Evolutionary conservation across 306 rosid species (phyloP), one percentile per base, ranked within the genome.

Genomic region (Delonix regia): DNA sequence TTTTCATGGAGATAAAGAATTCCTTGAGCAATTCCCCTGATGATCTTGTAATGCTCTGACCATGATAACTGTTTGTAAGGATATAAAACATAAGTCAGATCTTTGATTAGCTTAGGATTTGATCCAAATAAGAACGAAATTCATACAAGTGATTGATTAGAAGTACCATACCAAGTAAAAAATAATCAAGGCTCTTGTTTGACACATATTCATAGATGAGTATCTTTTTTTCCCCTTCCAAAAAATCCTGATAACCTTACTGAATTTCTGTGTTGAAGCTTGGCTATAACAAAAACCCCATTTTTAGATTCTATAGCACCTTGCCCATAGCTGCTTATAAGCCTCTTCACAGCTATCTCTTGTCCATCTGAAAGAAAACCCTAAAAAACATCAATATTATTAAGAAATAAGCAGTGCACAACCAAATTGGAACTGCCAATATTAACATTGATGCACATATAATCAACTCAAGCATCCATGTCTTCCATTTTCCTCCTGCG

Each of bases 291-390:
- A 30, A 81, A 53, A 52, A 86, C 81, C 74, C 89, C 97, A 60
- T 85, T 89, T 70, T 83, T 88, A 74, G 89, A 89, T 81, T 91
- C 90, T 22, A 15, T 41, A 1, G 68, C 22, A 18, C 91, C 94
- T 84, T 92, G 97, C 7, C 48, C 27, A 14, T 92, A 88, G 19
- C 68, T 61, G 30, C n/a, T 57, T 14, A 83, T 80, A 39, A 89
- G 86, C 81, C 94, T 88, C 65, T 92, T 89, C 64, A 92, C 94
- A 30, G 97, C 97, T 39, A 92, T 71, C 42, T 82, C 81, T 84
- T 82, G 83, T 28, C 88, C 88, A 79, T 82, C 27, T 0, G 84
- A 12, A 48, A 88, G 88, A 21, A 25, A 51, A 14, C 94, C 97
- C 94, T 88, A 71, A 77, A 47, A 74, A 62, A 41, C 5, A 64